These are phyloP conservation scores for Penicillium canescens DNA, from an alignment of 495 filamentous ascomycete genomes.

Conservation along the genomic window DNA sequence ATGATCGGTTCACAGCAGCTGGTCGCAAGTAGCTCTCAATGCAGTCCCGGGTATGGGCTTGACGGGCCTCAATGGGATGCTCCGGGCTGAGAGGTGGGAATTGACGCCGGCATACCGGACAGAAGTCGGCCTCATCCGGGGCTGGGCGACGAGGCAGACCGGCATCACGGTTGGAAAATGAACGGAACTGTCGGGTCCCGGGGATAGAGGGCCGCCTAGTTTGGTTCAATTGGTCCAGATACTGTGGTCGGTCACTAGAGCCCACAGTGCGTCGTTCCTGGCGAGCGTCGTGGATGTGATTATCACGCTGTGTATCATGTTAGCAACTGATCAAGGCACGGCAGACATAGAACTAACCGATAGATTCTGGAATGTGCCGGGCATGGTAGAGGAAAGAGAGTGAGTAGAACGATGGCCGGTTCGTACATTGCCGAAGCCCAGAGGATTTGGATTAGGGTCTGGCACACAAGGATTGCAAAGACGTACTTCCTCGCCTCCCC, in stretches of 20 bases:
- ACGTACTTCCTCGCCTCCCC: slow-evolving; percentile 82
- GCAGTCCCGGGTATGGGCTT: slow-evolving; percentile 76
- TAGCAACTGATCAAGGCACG: background rate
- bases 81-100: slow-evolving; percentile 67
- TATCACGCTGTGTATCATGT: background rate
- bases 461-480: slow-evolving; percentile 95
- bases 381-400: slow-evolving; percentile 24
- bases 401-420: slow-evolving; percentile 25
- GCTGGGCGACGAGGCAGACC: slow-evolving; percentile 27
- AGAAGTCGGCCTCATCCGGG: slow-evolving; percentile 81
- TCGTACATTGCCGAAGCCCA: slow-evolving; percentile 29
- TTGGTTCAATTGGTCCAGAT: slow-evolving; percentile 1
- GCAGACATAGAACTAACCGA: slow-evolving; percentile 13
- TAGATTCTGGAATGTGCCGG: background rate
- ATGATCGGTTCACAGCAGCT: slow-evolving; percentile 8
- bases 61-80: slow-evolving; percentile 62
- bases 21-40: slow-evolving; percentile 51
- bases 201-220: slow-evolving; percentile 1
- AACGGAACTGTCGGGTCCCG: slow-evolving; percentile 22
- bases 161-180: background rate
- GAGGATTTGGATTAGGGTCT: slow-evolving; percentile 78
- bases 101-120: slow-evolving; percentile 79
- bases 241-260: slow-evolving; percentile 11
- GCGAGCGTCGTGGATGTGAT: slow-evolving; percentile 5
- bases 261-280: slow-evolving; percentile 19